Conservation (phyloP, 306 rosid genomes). For the Psophocarpus tetragonolobus region DNA sequence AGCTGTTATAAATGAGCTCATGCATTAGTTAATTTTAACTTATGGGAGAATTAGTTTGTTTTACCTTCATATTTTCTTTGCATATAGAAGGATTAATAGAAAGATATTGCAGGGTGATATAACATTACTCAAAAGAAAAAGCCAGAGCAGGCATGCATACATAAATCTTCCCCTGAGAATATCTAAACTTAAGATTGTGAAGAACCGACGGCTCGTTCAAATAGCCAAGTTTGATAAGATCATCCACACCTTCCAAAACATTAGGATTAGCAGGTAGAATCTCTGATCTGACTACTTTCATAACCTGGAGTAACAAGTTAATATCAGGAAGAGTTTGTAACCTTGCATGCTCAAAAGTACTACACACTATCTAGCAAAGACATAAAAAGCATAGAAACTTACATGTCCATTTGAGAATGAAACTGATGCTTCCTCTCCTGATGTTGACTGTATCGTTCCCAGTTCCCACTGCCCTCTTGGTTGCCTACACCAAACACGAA, state of each 20-base stretch:
- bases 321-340: constrained; percentile 38
- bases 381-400: constrained; percentile 40
- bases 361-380: constrained; percentile 12
- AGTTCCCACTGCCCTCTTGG: constrained; percentile 69
- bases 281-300: constrained; percentile 62
- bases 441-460: constrained; percentile 64
- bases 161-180: constrained; percentile 72
- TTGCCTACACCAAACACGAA: constrained; percentile 83
- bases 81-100: background rate
- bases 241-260: constrained; percentile 69
- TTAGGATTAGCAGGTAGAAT: constrained; percentile 89
- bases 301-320: constrained; percentile 58
- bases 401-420: constrained; percentile 74
- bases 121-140: background rate
- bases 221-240: constrained; percentile 81
- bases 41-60: no score
- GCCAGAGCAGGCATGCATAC: constrained; percentile 56
- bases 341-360: constrained; percentile 24
- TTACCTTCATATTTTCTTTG: background rate
- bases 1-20: no score
- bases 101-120: background rate
- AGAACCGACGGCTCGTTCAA: constrained; percentile 90
- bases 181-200: constrained; percentile 70
- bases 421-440: constrained; percentile 61
- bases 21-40: no score